Conservation (phyloP, 2,329 filamentous ascomycete genomes). For the Tolypocladium guangdongense region DNA sequence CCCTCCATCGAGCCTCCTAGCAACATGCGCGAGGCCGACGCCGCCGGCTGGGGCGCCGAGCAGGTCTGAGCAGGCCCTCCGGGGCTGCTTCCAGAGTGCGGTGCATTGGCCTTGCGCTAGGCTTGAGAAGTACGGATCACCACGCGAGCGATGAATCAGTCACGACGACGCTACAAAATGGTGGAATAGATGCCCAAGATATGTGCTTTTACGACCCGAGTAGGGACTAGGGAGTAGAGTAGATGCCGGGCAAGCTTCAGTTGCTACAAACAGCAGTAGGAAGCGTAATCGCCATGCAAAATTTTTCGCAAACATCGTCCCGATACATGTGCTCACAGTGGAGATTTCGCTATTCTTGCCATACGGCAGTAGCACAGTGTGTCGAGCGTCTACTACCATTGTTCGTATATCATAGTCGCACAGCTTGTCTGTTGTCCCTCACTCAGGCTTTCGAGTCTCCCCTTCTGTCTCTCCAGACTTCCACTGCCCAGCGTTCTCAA, state of each 20-base stretch:
- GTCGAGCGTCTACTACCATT: not conserved
- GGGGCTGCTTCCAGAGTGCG: not conserved
- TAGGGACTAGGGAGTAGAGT: not conserved
- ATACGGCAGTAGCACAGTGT: not conserved
- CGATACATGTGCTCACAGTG: not conserved
- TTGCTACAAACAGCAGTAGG: not conserved
- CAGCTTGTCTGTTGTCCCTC: not conserved
- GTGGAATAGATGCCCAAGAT: not conserved
- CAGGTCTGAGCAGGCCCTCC: constrained; percentile 44
- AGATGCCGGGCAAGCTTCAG: not conserved
- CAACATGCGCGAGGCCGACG: constrained; percentile 70
- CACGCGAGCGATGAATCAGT: not conserved
- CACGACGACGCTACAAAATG: not conserved
- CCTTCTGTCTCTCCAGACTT: constrained; percentile 16
- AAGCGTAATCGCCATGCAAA: not conserved
- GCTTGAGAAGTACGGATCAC: not conserved
- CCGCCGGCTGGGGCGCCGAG: constrained; percentile 63
- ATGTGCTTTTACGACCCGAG: not conserved
- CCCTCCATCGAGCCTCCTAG: constrained; percentile 69
- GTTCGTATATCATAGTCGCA: not conserved
- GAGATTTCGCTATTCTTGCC: not conserved
- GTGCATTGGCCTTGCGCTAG: not conserved
- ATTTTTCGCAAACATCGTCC: not conserved
- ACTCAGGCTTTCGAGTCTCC: not conserved
- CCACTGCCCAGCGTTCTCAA: constrained; percentile 49